A percentile compares a stretch with the other conserved stretches of the same genome.
Evolutionary conservation across 768 basidiomycete species (phyloP).

Genomic region (Phaeotremella skinneri): DNA sequence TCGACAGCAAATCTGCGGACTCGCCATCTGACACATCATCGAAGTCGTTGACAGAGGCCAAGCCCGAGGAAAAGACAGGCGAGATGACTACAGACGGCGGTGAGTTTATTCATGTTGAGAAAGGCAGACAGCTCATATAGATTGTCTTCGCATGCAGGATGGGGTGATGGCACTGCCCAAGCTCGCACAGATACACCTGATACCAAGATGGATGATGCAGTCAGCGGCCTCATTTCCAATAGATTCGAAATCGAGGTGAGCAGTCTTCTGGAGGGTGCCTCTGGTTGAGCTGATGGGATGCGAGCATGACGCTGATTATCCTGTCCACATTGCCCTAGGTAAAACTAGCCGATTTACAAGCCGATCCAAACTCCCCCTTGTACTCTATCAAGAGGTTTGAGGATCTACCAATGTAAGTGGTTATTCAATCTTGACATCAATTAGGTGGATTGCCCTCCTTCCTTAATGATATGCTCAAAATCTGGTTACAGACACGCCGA

Average conservation of each 20-base stretch:
- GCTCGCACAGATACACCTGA: background rate
- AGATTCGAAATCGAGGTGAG: constrained; percentile 44
- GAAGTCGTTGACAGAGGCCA: background rate
- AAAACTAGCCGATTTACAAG: constrained; percentile 93
- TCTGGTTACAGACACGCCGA: constrained; percentile 65
- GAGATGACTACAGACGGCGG: constrained; percentile 5
- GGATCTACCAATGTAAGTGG: constrained; percentile 83
- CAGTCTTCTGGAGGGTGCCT: background rate
- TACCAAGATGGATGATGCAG: constrained; percentile 1
- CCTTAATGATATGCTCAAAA: constrained; percentile 2
- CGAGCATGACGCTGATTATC: background rate
- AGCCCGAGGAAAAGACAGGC: constrained; percentile 11
- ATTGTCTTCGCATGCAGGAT: constrained; percentile 10
- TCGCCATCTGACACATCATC: no score
- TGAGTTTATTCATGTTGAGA: background rate
- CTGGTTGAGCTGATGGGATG: background rate
- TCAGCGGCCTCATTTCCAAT: constrained; percentile 33
- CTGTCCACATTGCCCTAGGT: constrained; percentile 58
- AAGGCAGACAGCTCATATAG: background rate
- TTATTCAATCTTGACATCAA: background rate
- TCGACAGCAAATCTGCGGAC: no score
- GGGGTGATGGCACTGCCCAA: constrained; percentile 6
- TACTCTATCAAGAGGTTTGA: constrained; percentile 93
- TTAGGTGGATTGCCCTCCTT: background rate
- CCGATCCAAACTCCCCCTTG: constrained; percentile 90